Evolutionary conservation across 257 asterid species (phyloP), one percentile per base, ranked within the genome.

Genomic region (Nicotiana sylvestris): DNA sequence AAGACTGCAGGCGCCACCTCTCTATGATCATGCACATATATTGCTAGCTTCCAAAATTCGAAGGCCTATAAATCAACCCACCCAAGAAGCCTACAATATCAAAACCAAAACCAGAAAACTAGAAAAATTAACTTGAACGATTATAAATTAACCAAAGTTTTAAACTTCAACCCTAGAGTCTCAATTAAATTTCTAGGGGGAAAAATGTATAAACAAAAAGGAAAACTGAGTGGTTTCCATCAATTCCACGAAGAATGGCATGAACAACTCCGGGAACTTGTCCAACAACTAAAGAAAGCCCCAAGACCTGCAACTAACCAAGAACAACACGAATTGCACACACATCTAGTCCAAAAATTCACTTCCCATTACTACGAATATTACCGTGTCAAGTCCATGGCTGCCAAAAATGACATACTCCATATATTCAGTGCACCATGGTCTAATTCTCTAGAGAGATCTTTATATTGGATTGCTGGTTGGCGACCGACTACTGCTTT

Each of bases 401-500:
- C 81, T 37, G 85, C 90, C 18, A 86, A 83, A 58, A 67, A 43
- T n/a, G 95, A 93, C 81, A 88, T 90, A 9, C 86, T 94, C 8
- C 61, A 72, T 0, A 81, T 92, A 77, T 89, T 89, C 76, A 4
- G 88, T 4, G 89, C 95, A 9, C 92, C 93, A 39, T 94, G 97
- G 97, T 62, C 87, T 58, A 84, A 93, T 76, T 68, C 90, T 27
- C 87, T 95, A 0, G 98, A 92, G 81, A 86, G 92, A 1, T 90
- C 96, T 0, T 91, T 95, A 66, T 90, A 88, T 32, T 95, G 98
- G 98, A 88, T 95, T 66, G 92, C 91, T 8, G 98, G 98, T 1
- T 93, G 97, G 98, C 90, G 98, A 1, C 98, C 98, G 58, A 95
- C 98, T 87, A 92, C 92, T 64, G 94, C 93, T 21, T 93, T 93